These are phyloP conservation scores for Typha latifolia DNA, from an alignment of 176 grass and related monocot species.

Conservation along the genomic window DNA sequence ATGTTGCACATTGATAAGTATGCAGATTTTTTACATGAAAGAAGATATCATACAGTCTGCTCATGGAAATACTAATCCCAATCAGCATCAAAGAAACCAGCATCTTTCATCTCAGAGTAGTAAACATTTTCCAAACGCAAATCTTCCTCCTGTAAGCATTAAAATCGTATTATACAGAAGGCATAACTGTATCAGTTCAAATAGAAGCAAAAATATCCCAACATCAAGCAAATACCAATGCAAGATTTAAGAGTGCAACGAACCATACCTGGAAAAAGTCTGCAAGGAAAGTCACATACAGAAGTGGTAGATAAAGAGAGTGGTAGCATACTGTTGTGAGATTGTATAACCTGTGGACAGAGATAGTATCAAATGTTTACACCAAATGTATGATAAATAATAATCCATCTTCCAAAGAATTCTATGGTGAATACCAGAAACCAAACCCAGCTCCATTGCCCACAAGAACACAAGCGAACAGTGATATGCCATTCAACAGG, in stretches of 20 bases:
- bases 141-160: conserved; percentile 73
- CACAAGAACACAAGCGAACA: conserved; percentile 75
- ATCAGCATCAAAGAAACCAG: conserved; percentile 96
- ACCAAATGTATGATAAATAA: neutral
- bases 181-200: conserved; percentile 1
- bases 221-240: neutral
- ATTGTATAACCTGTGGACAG: conserved; percentile 71
- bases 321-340: conserved; percentile 77
- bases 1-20: neutral
- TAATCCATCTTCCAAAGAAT: conserved; percentile 8
- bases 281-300: conserved; percentile 84
- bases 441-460: conserved; percentile 80
- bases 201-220: neutral
- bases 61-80: conserved; percentile 51
- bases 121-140: conserved; percentile 90
- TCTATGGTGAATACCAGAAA: conserved; percentile 51
- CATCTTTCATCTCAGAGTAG: conserved; percentile 99
- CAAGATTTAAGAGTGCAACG: conserved; percentile 4
- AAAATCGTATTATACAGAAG: conserved; percentile 11
- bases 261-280: conserved; percentile 91
- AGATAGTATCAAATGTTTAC: conserved; percentile 14
- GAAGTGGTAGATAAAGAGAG: conserved; percentile 90
- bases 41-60: conserved; percentile 16
- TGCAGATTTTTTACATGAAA: conserved; percentile 23
- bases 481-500: conserved; percentile 58